Evolutionary conservation across 176 grass and related monocot genomes (phyloP).

Genomic region (Thinopyrum elongatum): DNA sequence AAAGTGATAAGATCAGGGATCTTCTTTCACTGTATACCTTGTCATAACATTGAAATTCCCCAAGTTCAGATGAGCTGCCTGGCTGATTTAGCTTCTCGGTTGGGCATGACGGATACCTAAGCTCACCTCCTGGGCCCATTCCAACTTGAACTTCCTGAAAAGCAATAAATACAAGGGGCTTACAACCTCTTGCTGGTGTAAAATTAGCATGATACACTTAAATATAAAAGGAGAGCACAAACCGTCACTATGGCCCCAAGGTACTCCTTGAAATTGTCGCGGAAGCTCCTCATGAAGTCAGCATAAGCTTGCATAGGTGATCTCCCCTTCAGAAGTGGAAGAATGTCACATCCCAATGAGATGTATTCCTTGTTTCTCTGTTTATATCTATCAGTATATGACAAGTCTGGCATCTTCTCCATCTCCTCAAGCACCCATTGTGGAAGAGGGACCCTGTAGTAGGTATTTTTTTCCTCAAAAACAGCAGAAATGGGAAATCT

Average conservation of each 20-base stretch:
- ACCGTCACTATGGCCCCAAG: constrained; percentile 67
- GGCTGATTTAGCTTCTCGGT: constrained; percentile 54
- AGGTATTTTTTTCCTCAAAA: neutral
- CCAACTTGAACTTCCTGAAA: constrained; percentile 79
- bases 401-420: constrained; percentile 64
- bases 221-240: constrained; percentile 36
- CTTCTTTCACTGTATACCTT: constrained; percentile 41
- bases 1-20: neutral
- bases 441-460: constrained; percentile 63
- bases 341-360: constrained; percentile 67
- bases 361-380: constrained; percentile 79
- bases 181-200: constrained; percentile 10
- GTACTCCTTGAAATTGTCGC: constrained; percentile 60
- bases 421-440: constrained; percentile 77
- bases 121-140: constrained; percentile 83
- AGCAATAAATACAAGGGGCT: neutral
- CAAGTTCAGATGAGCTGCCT: constrained; percentile 42
- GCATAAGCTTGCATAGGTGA: constrained; percentile 82
- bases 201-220: neutral
- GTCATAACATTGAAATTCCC: constrained; percentile 83
- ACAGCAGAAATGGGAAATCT: constrained; percentile 10
- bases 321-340: constrained; percentile 67
- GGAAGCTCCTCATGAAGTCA: constrained; percentile 88
- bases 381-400: constrained; percentile 61
- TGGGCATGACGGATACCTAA: constrained; percentile 71